Conservation (phyloP, 345 rosid genomes). For the Camelina laxa region DNA sequence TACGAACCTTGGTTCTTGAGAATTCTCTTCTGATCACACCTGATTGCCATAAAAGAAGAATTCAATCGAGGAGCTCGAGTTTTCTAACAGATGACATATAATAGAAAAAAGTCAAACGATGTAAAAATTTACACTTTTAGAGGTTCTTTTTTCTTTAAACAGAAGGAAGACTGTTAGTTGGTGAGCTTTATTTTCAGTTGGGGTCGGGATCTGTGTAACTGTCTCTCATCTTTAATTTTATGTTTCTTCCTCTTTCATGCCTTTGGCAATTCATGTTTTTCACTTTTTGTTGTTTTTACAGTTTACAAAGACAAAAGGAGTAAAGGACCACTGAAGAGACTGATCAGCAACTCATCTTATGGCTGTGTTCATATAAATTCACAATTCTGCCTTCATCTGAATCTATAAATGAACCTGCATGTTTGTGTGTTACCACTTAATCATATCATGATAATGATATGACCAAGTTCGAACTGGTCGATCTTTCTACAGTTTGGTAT, state of each 20-base stretch:
- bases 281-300: neutral
- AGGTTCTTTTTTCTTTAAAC: neutral
- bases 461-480: slow-evolving; percentile 8
- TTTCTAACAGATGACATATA: slow-evolving; percentile 15
- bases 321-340: slow-evolving; percentile 17
- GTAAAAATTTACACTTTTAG: slow-evolving; percentile 6
- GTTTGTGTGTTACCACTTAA: slow-evolving; percentile 18
- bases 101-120: slow-evolving; percentile 29
- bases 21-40: slow-evolving; percentile 5
- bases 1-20: slow-evolving; percentile 5
- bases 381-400: slow-evolving; percentile 15
- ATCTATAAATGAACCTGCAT: slow-evolving; percentile 9
- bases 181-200: slow-evolving; percentile 31
- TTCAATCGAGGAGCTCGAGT: slow-evolving; percentile 18
- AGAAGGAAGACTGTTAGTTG: slow-evolving; percentile 34
- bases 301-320: neutral
- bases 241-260: slow-evolving; percentile 12
- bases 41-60: slow-evolving; percentile 22
- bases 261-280: neutral
- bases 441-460: neutral
- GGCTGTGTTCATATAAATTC: slow-evolving; percentile 14
- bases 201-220: slow-evolving; percentile 39
- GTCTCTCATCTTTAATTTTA: slow-evolving; percentile 20
- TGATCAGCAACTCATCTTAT: slow-evolving; percentile 8
- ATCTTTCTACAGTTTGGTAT: neutral